phyloP scores from a whole-genome alignment of 169 alveolate species.

The Plasmodium sp. region DNA sequence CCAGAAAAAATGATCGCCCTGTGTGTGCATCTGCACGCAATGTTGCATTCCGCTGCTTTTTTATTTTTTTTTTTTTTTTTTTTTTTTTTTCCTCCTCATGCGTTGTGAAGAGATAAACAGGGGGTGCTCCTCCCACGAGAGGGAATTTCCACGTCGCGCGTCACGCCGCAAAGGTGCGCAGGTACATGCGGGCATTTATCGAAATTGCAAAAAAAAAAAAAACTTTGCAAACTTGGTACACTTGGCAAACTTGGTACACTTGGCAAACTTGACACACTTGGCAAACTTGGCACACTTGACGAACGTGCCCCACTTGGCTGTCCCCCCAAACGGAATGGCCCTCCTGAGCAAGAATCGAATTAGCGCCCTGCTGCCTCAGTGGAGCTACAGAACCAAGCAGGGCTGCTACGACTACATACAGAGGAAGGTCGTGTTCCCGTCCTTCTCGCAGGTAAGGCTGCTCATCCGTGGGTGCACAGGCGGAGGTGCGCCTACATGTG shows the following conservation, averaged over 20 bases:
- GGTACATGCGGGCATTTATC: neutral
- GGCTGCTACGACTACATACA: slow-evolving; percentile 42
- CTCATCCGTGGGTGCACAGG: neutral
- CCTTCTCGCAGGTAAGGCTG: slow-evolving; percentile 8
- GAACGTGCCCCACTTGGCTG: neutral
- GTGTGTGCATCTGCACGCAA: neutral
- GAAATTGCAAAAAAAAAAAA: too few relatives aligned
- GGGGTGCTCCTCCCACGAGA: neutral
- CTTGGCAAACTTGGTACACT: too few relatives aligned
- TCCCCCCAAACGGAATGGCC: slow-evolving; percentile 1
- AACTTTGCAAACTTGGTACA: too few relatives aligned
- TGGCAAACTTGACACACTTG: neutral
- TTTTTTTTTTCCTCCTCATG: neutral
- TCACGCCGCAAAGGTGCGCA: too few relatives aligned
- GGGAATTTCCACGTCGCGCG: neutral
- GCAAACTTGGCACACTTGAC: neutral
- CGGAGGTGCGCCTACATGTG: too few relatives aligned
- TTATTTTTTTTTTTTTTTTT: too few relatives aligned
- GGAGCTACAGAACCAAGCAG: slow-evolving; percentile 29
- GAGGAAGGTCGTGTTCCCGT: slow-evolving; percentile 29
- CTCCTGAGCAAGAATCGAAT: neutral
- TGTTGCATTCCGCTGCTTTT: neutral
- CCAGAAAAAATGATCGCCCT: neutral
- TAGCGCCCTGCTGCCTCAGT: slow-evolving; percentile 9
- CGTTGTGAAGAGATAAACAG: neutral